Evolutionary conservation across 2,329 filamentous ascomycete genomes (phyloP).

Genomic region (Bipolaris oryzae): DNA sequence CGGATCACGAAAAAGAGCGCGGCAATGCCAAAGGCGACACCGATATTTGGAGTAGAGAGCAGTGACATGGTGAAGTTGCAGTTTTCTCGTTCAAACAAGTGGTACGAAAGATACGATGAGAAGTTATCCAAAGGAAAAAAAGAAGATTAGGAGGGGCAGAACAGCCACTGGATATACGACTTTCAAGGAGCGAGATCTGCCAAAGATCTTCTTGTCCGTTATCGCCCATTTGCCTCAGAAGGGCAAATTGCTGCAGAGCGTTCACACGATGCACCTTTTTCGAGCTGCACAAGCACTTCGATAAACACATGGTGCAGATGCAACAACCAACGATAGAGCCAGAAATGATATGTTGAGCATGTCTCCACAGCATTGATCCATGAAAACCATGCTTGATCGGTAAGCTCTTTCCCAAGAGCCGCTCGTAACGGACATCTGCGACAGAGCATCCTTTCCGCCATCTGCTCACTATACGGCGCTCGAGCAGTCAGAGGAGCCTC

Average conservation of each 20-base stretch:
- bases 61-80: not conserved
- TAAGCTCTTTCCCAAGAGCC: not conserved
- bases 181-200: not conserved
- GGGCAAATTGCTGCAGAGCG: not conserved
- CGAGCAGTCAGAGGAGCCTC: not conserved
- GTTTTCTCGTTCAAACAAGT: not conserved
- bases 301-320: not conserved
- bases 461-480: not conserved
- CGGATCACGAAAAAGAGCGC: not conserved
- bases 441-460: not conserved
- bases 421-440: not conserved
- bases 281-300: not conserved
- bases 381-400: not conserved
- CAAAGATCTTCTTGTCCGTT: not conserved
- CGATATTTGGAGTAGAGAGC: not conserved
- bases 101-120: not conserved
- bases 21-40: not conserved
- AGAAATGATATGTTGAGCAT: not conserved
- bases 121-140: not conserved
- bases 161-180: not conserved
- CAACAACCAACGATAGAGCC: not conserved
- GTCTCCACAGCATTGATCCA: not conserved
- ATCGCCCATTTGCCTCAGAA: not conserved
- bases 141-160: no score
- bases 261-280: not conserved